Percentiles rank a stretch among this genome's conserved stretches.
These are phyloP conservation scores for Trichoderma sp. DNA, from an alignment of 2,329 filamentous ascomycete genomes.

Conservation along the genomic window DNA sequence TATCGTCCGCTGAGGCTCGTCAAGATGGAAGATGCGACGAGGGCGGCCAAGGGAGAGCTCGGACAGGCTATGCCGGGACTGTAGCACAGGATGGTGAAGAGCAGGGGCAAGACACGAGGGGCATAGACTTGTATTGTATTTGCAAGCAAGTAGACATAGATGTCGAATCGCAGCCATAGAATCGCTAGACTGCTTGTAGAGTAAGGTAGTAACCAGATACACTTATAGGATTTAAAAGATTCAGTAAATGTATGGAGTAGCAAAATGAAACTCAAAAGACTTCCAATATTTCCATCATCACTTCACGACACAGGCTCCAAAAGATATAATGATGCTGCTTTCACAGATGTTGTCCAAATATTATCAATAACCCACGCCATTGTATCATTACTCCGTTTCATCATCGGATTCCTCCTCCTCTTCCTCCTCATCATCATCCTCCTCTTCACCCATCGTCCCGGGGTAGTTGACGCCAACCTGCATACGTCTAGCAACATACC, in stretches of 20 bases:
- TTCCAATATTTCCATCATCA: too few relatives aligned
- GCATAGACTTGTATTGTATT: background rate
- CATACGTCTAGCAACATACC: slow-evolving; percentile 93
- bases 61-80: slow-evolving; percentile 26
- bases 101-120: background rate
- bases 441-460: slow-evolving; percentile 38
- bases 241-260: background rate
- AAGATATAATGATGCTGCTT: background rate
- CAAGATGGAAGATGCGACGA: slow-evolving; percentile 46
- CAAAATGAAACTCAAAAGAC: too few relatives aligned
- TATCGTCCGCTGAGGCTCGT: slow-evolving; percentile 64
- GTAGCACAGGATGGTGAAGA: slow-evolving; percentile 24
- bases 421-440: background rate
- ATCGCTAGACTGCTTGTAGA: background rate
- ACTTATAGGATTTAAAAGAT: background rate
- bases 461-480: slow-evolving; percentile 80
- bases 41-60: slow-evolving; percentile 48
- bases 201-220: too few relatives aligned
- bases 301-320: background rate
- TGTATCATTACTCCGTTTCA: slow-evolving; percentile 11
- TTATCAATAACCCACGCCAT: background rate
- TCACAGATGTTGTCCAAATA: background rate
- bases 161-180: background rate
- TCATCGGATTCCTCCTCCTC: slow-evolving; percentile 3
- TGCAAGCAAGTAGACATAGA: background rate